Evolutionary conservation across 2,329 filamentous ascomycete genomes (phyloP).

Genomic region (Aspergillus neotritici): DNA sequence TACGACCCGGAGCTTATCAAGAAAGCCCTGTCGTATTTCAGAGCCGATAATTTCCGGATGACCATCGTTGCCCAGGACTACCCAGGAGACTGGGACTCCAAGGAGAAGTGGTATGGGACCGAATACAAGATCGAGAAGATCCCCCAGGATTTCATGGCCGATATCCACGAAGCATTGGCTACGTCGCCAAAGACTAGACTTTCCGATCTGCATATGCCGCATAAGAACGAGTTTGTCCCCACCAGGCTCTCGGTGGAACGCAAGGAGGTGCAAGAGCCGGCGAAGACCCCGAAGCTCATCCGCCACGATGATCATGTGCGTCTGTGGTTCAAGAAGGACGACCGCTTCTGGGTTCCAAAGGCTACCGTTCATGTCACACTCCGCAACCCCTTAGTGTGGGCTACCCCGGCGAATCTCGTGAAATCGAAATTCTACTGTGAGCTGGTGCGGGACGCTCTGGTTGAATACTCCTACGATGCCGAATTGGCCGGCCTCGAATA

Average conservation of each 20-base stretch:
- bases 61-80: constrained; percentile 75
- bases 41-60: constrained; percentile 85
- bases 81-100: constrained; percentile 77
- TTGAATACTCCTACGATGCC: constrained; percentile 93
- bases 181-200: constrained; percentile 56
- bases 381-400: constrained; percentile 70
- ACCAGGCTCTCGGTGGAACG: constrained; percentile 91
- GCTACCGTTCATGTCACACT: constrained; percentile 78
- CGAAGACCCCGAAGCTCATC: constrained; percentile 70
- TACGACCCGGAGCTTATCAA: constrained; percentile 76
- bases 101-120: constrained; percentile 97
- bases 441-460: constrained; percentile 78
- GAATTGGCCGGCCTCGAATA: constrained; percentile 88
- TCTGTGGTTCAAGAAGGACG: constrained; percentile 97
- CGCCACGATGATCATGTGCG: constrained; percentile 75
- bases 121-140: constrained; percentile 84
- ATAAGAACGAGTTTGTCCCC: constrained; percentile 93
- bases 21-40: constrained; percentile 65
- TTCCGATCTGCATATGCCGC: constrained; percentile 73
- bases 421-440: constrained; percentile 77
- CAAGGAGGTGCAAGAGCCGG: constrained; percentile 74
- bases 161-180: constrained; percentile 60
- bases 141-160: constrained; percentile 65
- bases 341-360: constrained; percentile 96
- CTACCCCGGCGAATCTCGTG: constrained; percentile 71